Percentiles rank a stretch among this genome's conserved stretches.
phyloP scores from a whole-genome alignment of 2,329 filamentous ascomycete species.

The Intubia oerlemansii region DNA sequence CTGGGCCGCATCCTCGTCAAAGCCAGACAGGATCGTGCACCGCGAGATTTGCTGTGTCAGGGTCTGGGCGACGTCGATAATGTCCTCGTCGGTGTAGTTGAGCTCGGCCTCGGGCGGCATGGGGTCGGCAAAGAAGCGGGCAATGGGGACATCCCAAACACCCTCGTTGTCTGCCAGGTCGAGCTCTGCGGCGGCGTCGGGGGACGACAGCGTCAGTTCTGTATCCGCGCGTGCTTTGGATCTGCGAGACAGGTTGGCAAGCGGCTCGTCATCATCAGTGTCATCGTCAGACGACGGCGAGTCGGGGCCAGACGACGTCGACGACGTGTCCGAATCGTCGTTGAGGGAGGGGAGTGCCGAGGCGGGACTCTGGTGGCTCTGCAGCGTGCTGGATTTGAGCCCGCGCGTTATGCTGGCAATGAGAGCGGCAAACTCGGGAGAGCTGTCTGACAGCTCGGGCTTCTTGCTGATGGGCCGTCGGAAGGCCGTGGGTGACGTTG shows the following conservation, averaged over 20 bases:
- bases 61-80: conserved; percentile 46
- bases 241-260: conserved; percentile 27
- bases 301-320: conserved; percentile 1
- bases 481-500: conserved; percentile 8
- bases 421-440: conserved; percentile 11
- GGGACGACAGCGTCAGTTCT: conserved; percentile 15
- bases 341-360: too few relatives aligned
- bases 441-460: conserved; percentile 5
- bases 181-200: conserved; percentile 26
- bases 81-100: conserved; percentile 31
- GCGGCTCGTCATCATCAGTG: conserved; percentile 22
- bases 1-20: conserved; percentile 17
- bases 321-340: conserved; percentile 3
- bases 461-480: conserved; percentile 6
- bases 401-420: conserved; percentile 17
- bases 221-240: conserved; percentile 20
- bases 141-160: conserved; percentile 25
- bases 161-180: conserved; percentile 26
- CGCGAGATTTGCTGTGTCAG: conserved; percentile 45
- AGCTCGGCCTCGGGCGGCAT: conserved; percentile 28
- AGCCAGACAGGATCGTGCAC: conserved; percentile 5
- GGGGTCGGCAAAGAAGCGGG: conserved; percentile 35
- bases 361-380: conserved; percentile 10
- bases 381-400: conserved; percentile 14
- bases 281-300: conserved; percentile 12